phyloP scores from a whole-genome alignment of 2,329 filamentous ascomycete genomes.

The Bipolaris bicolor region DNA sequence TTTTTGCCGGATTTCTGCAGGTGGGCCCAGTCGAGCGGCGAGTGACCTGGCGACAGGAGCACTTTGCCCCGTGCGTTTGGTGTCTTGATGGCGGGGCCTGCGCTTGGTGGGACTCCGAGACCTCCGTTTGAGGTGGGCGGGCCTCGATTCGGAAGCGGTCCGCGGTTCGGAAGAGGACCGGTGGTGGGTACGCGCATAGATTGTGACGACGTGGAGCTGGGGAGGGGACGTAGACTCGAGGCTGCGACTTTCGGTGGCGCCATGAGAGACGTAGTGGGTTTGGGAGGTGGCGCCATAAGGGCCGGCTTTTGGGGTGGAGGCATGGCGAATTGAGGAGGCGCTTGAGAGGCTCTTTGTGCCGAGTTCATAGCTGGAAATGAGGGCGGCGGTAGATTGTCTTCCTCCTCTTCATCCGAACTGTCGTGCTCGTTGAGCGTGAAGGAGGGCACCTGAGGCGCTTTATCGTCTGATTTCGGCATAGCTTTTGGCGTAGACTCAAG shows the following conservation, averaged over 20 bases:
- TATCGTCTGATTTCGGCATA: conserved; percentile 17
- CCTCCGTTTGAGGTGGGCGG: conserved; percentile 51
- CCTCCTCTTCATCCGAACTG: conserved; percentile 38
- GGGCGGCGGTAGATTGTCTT: conserved; percentile 48
- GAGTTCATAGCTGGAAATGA: conserved; percentile 56
- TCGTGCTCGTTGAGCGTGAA: conserved; percentile 48
- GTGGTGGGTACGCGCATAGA: conserved; percentile 51
- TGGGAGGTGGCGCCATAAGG: conserved; percentile 47
- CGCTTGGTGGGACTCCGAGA: conserved; percentile 42
- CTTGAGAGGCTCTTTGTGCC: conserved; percentile 51
- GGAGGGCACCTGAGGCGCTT: conserved; percentile 37
- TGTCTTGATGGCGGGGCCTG: conserved; percentile 42
- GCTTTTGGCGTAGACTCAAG: conserved; percentile 45
- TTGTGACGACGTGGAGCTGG: conserved; percentile 27
- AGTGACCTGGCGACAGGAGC: conserved; percentile 85
- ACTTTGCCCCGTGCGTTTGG: conserved; percentile 67
- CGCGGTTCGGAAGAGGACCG: conserved; percentile 58
- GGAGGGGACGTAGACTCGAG: conserved; percentile 45
- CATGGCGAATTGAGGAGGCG: conserved; percentile 13
- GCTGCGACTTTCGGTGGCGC: conserved; percentile 46
- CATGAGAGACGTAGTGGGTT: conserved; percentile 40
- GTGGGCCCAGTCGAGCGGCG: conserved; percentile 93
- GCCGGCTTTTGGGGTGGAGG: conserved; percentile 27
- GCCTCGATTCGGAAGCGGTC: conserved; percentile 51
- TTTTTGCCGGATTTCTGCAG: conserved; percentile 72